Conservation (phyloP, 257 asterid species). For the Fraxinus pennsylvanica region DNA sequence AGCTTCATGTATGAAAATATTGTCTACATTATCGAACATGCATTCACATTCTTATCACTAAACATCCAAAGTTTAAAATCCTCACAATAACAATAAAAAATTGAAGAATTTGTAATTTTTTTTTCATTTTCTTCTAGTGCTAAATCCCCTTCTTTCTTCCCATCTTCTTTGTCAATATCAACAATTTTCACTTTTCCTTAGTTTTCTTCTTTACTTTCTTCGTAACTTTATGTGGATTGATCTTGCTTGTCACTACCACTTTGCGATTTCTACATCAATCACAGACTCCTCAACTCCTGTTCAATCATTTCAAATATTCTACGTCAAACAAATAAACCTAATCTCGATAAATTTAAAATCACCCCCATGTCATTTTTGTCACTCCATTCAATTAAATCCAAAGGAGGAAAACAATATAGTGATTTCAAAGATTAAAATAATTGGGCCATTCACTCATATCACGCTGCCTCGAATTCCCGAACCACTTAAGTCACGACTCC, state of each 20-base stretch:
- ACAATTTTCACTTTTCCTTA: slow-evolving; percentile 57
- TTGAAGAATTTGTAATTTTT: slow-evolving; percentile 30
- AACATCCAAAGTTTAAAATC: slow-evolving; percentile 49
- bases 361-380: not conserved
- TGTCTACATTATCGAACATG: slow-evolving; percentile 67
- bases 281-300: slow-evolving; percentile 64
- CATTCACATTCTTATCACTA: slow-evolving; percentile 76
- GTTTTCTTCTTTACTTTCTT: slow-evolving; percentile 68
- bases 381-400: too few relatives aligned
- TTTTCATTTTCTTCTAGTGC: slow-evolving; percentile 10
- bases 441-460: too few relatives aligned
- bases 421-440: not conserved
- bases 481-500: too few relatives aligned
- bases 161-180: slow-evolving; percentile 29
- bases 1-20: too few relatives aligned
- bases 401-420: not conserved
- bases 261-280: slow-evolving; percentile 58
- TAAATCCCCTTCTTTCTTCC: slow-evolving; percentile 17
- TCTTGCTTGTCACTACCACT: slow-evolving; percentile 53
- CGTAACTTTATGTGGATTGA: slow-evolving; percentile 53
- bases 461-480: too few relatives aligned
- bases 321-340: too few relatives aligned
- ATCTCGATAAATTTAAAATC: not conserved
- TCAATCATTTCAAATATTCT: not conserved
- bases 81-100: slow-evolving; percentile 35